Conservation (phyloP, 1,284 basidiomycete species). For the Coniferiporia weirii region DNA sequence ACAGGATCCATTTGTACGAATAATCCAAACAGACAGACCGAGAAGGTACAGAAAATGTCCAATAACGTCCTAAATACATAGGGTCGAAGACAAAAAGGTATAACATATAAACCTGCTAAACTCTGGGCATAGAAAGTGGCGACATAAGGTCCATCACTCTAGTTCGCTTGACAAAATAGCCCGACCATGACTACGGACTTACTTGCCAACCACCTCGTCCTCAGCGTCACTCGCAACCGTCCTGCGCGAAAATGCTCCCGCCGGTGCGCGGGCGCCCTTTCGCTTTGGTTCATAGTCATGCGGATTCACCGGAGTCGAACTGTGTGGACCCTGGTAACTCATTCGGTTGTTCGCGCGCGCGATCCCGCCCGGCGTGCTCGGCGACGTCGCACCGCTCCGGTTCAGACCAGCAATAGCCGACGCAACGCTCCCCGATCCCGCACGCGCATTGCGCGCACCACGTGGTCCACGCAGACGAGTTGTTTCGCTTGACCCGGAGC, state of each 20-base stretch:
- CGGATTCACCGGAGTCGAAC: slow-evolving; percentile 25
- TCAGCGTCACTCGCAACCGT: slow-evolving; percentile 80
- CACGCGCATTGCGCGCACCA: slow-evolving; percentile 37
- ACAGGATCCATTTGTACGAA: not conserved
- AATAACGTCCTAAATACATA: not conserved
- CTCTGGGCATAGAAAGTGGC: not conserved
- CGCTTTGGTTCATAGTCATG: slow-evolving; percentile 29
- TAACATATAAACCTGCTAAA: not conserved
- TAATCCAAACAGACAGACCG: too few relatives aligned
- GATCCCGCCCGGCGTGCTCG: slow-evolving; percentile 3
- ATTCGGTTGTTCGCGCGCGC: slow-evolving; percentile 9
- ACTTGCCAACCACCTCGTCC: slow-evolving; percentile 44
- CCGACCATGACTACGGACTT: not conserved
- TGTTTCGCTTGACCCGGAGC: slow-evolving; percentile 41
- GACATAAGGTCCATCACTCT: not conserved
- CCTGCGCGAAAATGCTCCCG: slow-evolving; percentile 59
- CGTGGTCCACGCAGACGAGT: slow-evolving; percentile 50
- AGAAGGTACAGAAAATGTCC: not conserved
- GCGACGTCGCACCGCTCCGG: slow-evolving; percentile 23
- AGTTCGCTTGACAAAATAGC: not conserved
- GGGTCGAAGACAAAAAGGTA: not conserved
- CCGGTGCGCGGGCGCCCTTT: slow-evolving; percentile 34
- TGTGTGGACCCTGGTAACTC: slow-evolving; percentile 18
- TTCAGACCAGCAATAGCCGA: slow-evolving; percentile 54
- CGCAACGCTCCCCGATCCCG: slow-evolving; percentile 38